Evolutionary conservation across 2,329 filamentous ascomycete species (phyloP), one percentile per base, ranked within the genome.

Genomic region (Xylaria sp.): DNA sequence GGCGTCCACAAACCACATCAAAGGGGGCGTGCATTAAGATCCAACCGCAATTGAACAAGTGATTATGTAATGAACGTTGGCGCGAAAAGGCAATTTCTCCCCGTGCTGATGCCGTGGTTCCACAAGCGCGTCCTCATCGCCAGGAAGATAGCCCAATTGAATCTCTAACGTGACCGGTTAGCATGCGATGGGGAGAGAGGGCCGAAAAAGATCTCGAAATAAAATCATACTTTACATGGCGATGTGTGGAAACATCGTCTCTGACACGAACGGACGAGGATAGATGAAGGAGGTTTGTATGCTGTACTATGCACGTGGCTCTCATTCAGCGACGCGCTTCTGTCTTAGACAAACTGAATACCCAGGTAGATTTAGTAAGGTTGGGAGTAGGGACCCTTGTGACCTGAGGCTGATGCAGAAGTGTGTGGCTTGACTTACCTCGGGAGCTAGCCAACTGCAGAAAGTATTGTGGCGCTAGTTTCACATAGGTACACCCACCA

Each of bases 271-370:
- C 25, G 41, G 23, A 46, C 44, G 39, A 46, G 25, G 37, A 34
- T 2, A 9, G 48, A 25, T 20, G 12, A 39, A 48, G 46, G 41
- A 31, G 61, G 41, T 34, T 52, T 41, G 23, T 37, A 46, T 58
- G 56, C 23, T 44, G 52, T 18, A 56, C 34, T 12, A 8, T 44
- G 34, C 13, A 50, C 51, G 60, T 41, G 63, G 65, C 46, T 63
- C 66, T 71, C 41, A 56, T 56, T 51, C 60, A 50, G 66, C 59
- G 67, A 71, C 69, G 69, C 69, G 69, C 69, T 67, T 72, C 56
- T 41, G 63, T 72, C 52, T 34, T n/a, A 44, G 55, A 69, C 62
- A 62, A 63, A 63, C 57, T 50, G 31, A 60, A 28, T 28, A 28
- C 28, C 28, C 5, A 28, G 28, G 66, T 63, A 65, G 58, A 57